Evolutionary conservation across 23 red algal species (phyloP), one percentile per base, ranked within the genome.

Genomic region (Gracilaria domingensis): DNA sequence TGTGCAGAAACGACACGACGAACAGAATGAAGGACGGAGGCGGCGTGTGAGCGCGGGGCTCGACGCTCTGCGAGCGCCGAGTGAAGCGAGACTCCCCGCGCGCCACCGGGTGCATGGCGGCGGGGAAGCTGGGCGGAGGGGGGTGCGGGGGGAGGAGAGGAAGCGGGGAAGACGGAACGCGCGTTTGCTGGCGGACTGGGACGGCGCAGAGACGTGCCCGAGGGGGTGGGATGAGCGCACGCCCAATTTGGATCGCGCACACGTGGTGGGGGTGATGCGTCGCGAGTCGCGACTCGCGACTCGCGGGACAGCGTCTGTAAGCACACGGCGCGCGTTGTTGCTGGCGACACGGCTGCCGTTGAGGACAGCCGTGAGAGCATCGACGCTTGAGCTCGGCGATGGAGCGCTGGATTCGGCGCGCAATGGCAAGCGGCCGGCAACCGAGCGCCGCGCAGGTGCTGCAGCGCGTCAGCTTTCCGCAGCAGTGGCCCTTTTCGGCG

Each of bases 401-500:
- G 79, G 79, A 82, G 0, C 1, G 29, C 1, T 18, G 62, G 79
- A 64, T 82, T 47, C 79, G 54, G 36, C 79, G 79, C 53, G 79
- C 49, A 24, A 82, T 82, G 79, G 38, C 42, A 0, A 62, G 36
- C 21, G 24, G 58, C 4, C 25, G 12, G 47, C 65, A 57, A 24
- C 74, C 76, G 0, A 81, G 44, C 14, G 74, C 56, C 4, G 87
- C 81, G 29, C 81, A 80, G 29, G 83, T 81, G 83, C 75, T 95
- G 38, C 55, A 66, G 33, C 45, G 55, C 14, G 59, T 75, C 4
- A 20, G 56, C 30, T 96, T 45, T 28, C 94, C 97, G 14, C n/a
- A 58, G 9, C 59, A 76, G 50, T 99, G 94, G 94, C 97, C 97
- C 20, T 99, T 95, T 57, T 75, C 62, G 7, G 83, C 55, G 23